These are phyloP conservation scores for Calocybe indica DNA, from an alignment of 768 basidiomycete genomes.

Conservation along the genomic window DNA sequence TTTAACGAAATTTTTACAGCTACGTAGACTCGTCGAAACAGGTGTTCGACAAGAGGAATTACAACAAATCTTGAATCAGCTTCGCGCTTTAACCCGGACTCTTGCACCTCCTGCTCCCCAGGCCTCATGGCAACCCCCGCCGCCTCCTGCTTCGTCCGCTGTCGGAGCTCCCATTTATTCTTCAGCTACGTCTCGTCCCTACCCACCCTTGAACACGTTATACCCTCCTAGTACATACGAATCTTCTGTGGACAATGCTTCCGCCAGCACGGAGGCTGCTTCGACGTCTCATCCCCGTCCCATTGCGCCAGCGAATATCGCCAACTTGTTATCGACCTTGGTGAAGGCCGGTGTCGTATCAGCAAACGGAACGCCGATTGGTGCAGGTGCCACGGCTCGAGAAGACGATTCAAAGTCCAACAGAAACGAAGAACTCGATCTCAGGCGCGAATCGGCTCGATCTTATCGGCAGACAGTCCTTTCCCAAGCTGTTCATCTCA, in stretches of 20 bases:
- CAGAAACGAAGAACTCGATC: slow-evolving; percentile 23
- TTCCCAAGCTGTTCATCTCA: slow-evolving; percentile 53
- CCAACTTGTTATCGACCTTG: slow-evolving; percentile 59
- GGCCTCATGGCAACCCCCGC: slow-evolving; percentile 16
- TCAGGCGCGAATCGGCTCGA: slow-evolving; percentile 41
- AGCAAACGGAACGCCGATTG: slow-evolving; percentile 43
- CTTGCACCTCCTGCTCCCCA: slow-evolving; percentile 17
- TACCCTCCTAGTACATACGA: slow-evolving; percentile 6
- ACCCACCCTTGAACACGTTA: slow-evolving; percentile 3
- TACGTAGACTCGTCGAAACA: slow-evolving; percentile 67
- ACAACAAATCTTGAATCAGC: slow-evolving; percentile 65
- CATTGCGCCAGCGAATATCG: slow-evolving; percentile 36
- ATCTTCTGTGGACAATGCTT: slow-evolving; percentile 8
- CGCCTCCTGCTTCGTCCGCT: slow-evolving; percentile 19
- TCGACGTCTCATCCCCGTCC: slow-evolving; percentile 25
- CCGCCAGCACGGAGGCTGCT: slow-evolving; percentile 19
- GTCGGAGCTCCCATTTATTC: slow-evolving; percentile 9
- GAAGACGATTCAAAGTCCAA: slow-evolving; percentile 25
- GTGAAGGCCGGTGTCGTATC: slow-evolving; percentile 77
- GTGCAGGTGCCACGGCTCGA: slow-evolving; percentile 37
- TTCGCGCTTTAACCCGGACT: slow-evolving; percentile 55
- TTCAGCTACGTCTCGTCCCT: slow-evolving; percentile 9
- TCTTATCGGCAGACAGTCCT: slow-evolving; percentile 60
- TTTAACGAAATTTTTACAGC: slow-evolving; percentile 27
- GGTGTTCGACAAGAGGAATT: slow-evolving; percentile 80